Conservation (phyloP, 1,139 yeast species). For the Blastobotrys raffinosifermentans region DNA sequence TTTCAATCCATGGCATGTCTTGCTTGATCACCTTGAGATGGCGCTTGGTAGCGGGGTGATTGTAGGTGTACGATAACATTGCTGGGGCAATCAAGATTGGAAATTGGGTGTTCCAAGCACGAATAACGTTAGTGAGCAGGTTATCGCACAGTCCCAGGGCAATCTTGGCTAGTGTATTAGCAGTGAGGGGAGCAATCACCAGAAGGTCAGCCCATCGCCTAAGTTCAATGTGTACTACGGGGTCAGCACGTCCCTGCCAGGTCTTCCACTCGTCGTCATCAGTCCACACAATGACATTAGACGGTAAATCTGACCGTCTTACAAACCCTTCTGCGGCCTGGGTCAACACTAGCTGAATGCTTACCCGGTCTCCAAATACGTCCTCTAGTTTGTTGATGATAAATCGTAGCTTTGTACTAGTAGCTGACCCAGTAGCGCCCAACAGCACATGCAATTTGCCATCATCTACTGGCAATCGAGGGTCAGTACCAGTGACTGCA, state of each 20-base stretch:
- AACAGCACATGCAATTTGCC: conserved; percentile 80
- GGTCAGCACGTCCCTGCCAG: conserved; percentile 81
- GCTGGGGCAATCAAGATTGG: conserved; percentile 90
- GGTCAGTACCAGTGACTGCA: conserved; percentile 44
- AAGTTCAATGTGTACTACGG: conserved; percentile 86
- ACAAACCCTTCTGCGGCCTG: conserved; percentile 79
- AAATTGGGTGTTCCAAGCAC: conserved; percentile 89
- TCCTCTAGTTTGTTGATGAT: conserved; percentile 74
- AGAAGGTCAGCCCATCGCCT: conserved; percentile 95
- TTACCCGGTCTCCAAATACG: conserved; percentile 68
- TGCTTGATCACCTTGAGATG: conserved; percentile 70
- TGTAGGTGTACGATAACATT: conserved; percentile 87
- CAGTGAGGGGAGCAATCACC: conserved; percentile 82
- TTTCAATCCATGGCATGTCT: conserved; percentile 88
- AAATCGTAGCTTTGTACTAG: conserved; percentile 66
- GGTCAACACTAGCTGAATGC: conserved; percentile 77
- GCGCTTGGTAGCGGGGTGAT: conserved; percentile 78
- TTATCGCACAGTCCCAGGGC: conserved; percentile 89
- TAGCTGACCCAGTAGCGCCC: conserved; percentile 87
- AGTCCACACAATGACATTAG: conserved; percentile 72
- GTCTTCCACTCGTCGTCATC: conserved; percentile 90
- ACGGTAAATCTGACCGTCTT: conserved; percentile 51
- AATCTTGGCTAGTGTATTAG: conserved; percentile 85
- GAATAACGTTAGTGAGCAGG: conserved; percentile 73
- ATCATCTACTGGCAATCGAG: conserved; percentile 83